Evolutionary conservation across 306 rosid genomes (phyloP), one percentile per base, ranked within the genome.

Genomic region (Medicago lupulina): DNA sequence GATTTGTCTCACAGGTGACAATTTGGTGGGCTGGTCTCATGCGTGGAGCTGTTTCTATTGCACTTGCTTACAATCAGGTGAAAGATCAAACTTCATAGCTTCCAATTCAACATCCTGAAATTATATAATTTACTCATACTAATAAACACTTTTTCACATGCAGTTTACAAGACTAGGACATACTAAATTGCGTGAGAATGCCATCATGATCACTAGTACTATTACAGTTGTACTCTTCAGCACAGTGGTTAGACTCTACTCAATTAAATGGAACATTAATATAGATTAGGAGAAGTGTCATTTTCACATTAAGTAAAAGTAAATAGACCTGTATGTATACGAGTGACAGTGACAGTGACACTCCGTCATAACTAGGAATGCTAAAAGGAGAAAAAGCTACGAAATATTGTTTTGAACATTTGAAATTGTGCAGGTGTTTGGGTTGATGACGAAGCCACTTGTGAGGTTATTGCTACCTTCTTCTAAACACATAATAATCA

Each of bases 1-100:
- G 43, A 23, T 69, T 69, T 76, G 51, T 70, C 58, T 81, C 25
- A 47, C 82, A 96, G 99, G 86, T 96, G 44, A 96, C 97, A 58
- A 88, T 96, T 71, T 96, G 98, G 98, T 96, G 99, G 99, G 92
- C 99, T 31, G 98, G 99, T 83, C 97, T 96, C 64, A 92, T 90
- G 99, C 97, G 99, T 11, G 99, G 99, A 34, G 97, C 99, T 57
- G 99, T 96, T 79, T 96, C 98, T 5, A 90, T 96, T 76, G 99
- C 99, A 65, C 96, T 96, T 55, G 92, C 99, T 18, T 96, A 96
- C 82, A 96, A 92, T 79, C 97, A 89, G 96, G 99, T 96, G 63
- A 76, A 79, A 76, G 61, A 72, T 71, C 47, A 61, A 81, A 81
- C 62, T 43, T 28, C 21, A 16, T 67, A 4, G 7, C 80, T 75